Percentiles rank a stretch among this genome's conserved stretches.
These are phyloP conservation scores for Papilionanthe hybrid DNA, from an alignment of 116 monocot species.

Conservation along the genomic window DNA sequence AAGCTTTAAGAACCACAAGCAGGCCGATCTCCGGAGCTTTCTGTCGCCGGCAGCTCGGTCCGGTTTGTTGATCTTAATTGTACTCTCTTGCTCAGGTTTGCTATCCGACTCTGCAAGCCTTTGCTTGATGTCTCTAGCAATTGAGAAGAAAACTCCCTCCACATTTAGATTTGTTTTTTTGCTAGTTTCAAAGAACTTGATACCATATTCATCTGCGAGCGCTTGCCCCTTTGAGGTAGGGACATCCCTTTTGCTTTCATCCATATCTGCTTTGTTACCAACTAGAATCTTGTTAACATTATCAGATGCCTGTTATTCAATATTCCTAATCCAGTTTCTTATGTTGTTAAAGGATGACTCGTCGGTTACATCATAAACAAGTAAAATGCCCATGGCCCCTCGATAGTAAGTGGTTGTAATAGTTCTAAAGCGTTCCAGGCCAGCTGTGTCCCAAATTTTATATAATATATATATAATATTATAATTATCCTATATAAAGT, in stretches of 20 bases:
- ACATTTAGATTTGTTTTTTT: slow-evolving; percentile 63
- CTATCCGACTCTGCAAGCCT: slow-evolving; percentile 51
- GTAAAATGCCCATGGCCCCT: slow-evolving; percentile 94
- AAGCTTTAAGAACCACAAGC: slow-evolving; percentile 42
- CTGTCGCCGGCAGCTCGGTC: slow-evolving; percentile 40
- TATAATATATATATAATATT: too few species aligned
- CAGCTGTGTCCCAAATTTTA: slow-evolving; percentile 99
- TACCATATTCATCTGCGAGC: slow-evolving; percentile 61
- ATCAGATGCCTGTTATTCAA: slow-evolving; percentile 90
- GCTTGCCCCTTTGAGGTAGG: slow-evolving; percentile 65
- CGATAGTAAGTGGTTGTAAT: slow-evolving; percentile 94
- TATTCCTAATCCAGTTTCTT: slow-evolving; percentile 91
- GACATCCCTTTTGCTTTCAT: slow-evolving; percentile 89
- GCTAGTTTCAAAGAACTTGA: slow-evolving; percentile 68
- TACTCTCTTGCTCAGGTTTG: slow-evolving; percentile 50
- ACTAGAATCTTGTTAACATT: slow-evolving; percentile 92
- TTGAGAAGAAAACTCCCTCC: slow-evolving; percentile 60
- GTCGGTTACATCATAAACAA: slow-evolving; percentile 91
- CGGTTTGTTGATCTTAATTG: slow-evolving; percentile 63
- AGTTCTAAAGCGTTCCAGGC: slow-evolving; percentile 87
- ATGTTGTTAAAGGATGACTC: slow-evolving; percentile 94
- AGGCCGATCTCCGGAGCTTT: slow-evolving; percentile 35
- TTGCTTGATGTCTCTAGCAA: slow-evolving; percentile 62
- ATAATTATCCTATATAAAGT: too few species aligned
- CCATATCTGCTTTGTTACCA: slow-evolving; percentile 97